phyloP scores from a whole-genome alignment of 345 rosid species.

The Cardiospermum halicacabum region DNA sequence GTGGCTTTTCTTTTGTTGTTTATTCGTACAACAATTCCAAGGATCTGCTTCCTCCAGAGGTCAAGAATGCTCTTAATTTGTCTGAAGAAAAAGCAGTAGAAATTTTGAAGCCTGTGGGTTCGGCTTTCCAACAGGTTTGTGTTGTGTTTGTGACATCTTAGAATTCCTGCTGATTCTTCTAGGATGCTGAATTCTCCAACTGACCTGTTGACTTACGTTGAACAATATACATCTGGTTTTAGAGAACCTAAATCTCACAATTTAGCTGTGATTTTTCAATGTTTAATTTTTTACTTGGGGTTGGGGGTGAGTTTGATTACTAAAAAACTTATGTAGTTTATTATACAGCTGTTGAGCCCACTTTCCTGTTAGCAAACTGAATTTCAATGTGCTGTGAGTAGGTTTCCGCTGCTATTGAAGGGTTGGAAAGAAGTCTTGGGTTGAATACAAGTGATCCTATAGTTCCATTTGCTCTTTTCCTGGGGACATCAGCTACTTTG shows the following conservation, averaged over 20 bases:
- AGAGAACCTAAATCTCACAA: background rate
- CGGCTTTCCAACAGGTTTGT: conserved; percentile 68
- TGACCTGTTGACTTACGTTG: background rate
- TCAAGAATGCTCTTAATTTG: conserved; percentile 45
- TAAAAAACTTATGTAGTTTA: background rate
- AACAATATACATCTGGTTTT: background rate
- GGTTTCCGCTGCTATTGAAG: conserved; percentile 53
- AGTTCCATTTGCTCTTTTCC: conserved; percentile 55
- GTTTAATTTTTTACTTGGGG: conserved; percentile 6
- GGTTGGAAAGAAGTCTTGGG: conserved; percentile 67
- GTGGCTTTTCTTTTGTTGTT: conserved; percentile 62
- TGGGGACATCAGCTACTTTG: conserved; percentile 65
- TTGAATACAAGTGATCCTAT: conserved; percentile 85
- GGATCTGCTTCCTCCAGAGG: conserved; percentile 67
- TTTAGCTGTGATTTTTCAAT: background rate
- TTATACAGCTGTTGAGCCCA: conserved; percentile 8
- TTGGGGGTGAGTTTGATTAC: conserved; percentile 1
- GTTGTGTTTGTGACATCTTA: conserved; percentile 15
- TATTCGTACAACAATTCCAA: conserved; percentile 69
- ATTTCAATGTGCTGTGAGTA: conserved; percentile 20
- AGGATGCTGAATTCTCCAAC: background rate
- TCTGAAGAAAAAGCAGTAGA: conserved; percentile 62
- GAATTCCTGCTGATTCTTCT: conserved; percentile 1
- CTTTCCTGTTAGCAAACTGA: conserved; percentile 1
- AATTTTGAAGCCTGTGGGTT: conserved; percentile 54